Conservation (phyloP, 176 grass and related monocot species). For the Elymus sibiricus region DNA sequence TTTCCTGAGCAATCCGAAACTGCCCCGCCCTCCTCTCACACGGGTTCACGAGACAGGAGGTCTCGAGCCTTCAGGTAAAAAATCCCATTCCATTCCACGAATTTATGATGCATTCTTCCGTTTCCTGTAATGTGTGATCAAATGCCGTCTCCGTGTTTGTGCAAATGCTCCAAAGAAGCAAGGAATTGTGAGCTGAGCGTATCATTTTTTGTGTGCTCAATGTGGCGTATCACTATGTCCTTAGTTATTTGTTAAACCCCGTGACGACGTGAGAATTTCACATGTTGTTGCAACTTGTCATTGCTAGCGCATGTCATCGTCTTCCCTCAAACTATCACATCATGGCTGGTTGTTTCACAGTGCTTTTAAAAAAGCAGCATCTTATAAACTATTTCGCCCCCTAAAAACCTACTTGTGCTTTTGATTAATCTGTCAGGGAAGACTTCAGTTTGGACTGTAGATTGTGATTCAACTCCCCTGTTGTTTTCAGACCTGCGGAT, state of each 20-base stretch:
- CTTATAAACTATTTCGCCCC: not conserved
- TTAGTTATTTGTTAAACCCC: not conserved
- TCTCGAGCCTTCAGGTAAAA: not conserved
- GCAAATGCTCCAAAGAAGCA: conserved; percentile 17
- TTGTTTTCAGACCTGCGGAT: too few relatives aligned
- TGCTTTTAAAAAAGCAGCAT: not conserved
- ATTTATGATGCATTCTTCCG: not conserved
- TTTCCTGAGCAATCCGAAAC: not conserved
- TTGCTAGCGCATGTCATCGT: not conserved
- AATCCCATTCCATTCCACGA: not conserved
- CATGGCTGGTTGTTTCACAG: not conserved
- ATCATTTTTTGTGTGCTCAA: not conserved
- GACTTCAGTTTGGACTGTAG: not conserved
- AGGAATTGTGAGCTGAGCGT: not conserved
- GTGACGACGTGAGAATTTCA: not conserved
- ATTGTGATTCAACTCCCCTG: not conserved
- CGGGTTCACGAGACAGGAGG: not conserved
- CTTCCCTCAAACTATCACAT: not conserved
- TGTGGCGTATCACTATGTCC: not conserved
- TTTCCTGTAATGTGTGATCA: not conserved
- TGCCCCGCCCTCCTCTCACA: not conserved
- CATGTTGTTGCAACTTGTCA: not conserved
- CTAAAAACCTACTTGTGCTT: not conserved
- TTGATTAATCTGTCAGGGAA: not conserved
- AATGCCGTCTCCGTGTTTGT: not conserved